phyloP scores from a whole-genome alignment of 2,329 filamentous ascomycete genomes.

The Fusarium beomiforme region DNA sequence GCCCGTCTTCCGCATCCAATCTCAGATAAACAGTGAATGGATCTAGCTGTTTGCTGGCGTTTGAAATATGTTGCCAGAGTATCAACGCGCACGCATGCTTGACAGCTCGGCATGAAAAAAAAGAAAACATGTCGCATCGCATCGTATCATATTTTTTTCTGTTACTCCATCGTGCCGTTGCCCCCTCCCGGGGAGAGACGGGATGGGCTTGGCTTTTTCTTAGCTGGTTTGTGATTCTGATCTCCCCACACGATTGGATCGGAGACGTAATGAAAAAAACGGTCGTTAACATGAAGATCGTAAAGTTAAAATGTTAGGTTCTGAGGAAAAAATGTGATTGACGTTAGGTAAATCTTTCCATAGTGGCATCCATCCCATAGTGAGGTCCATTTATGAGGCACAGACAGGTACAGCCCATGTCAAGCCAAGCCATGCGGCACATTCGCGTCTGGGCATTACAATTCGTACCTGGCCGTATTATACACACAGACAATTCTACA shows the following conservation, averaged over 20 bases:
- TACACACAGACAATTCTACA: neutral
- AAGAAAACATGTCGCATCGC: neutral
- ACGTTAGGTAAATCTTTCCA: neutral
- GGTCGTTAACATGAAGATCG: neutral
- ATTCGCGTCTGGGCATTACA: neutral
- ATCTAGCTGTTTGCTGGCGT: neutral
- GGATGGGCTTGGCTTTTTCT: constrained; percentile 18
- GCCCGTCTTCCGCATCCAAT: constrained; percentile 27
- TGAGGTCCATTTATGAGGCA: neutral
- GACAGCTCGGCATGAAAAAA: neutral
- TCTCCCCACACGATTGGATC: neutral
- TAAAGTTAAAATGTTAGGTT: neutral
- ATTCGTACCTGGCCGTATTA: constrained; percentile 19
- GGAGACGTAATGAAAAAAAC: neutral
- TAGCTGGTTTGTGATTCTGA: neutral
- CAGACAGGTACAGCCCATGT: neutral
- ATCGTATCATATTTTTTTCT: constrained; percentile 2
- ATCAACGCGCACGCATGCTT: neutral
- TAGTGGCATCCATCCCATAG: neutral
- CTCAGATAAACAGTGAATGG: neutral
- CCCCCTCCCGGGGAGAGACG: constrained; percentile 14
- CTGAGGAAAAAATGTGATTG: neutral
- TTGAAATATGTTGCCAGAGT: neutral
- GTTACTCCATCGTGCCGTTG: too few relatives aligned
- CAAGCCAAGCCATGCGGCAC: neutral